phyloP scores from a whole-genome alignment of 2,329 filamentous ascomycete genomes.

The Samsoniella hepiali region DNA sequence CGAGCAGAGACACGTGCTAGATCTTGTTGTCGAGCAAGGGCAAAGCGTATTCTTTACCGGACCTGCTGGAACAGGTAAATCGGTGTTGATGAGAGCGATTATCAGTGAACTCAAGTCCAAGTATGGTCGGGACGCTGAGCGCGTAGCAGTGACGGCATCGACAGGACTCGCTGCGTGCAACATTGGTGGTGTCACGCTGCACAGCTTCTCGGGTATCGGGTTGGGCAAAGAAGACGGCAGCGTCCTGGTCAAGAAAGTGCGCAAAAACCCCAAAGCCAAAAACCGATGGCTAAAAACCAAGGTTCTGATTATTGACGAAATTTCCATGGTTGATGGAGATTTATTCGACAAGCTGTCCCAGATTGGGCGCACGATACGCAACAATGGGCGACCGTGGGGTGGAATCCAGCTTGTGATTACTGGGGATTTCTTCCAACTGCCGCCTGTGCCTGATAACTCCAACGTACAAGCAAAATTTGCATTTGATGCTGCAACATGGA shows the following conservation, averaged over 20 bases:
- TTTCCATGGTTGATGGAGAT: conserved; percentile 98
- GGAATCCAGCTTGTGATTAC: conserved; percentile 95
- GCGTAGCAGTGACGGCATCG: conserved; percentile 89
- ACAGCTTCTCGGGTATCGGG: conserved; percentile 94
- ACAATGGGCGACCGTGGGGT: conserved; percentile 89
- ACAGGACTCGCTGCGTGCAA: conserved; percentile 96
- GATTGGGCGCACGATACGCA: conserved; percentile 79
- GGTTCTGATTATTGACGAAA: conserved; percentile 85
- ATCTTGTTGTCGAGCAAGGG: conserved; percentile 73
- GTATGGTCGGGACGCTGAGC: conserved; percentile 71
- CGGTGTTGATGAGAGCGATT: conserved; percentile 88
- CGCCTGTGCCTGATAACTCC: conserved; percentile 79
- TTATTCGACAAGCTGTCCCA: conserved; percentile 94
- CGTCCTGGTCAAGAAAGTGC: conserved; percentile 84
- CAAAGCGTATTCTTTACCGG: conserved; percentile 98
- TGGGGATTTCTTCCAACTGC: conserved; percentile 95
- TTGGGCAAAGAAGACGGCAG: conserved; percentile 84
- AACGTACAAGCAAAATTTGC: conserved; percentile 76
- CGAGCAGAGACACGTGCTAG: conserved; percentile 81
- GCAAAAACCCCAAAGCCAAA: conserved; percentile 81
- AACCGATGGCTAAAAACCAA: conserved; percentile 86
- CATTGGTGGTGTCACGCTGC: conserved; percentile 89
- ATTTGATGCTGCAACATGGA: conserved; percentile 91
- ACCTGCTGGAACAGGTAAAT: conserved; percentile 95
- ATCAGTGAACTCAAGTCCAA: conserved; percentile 78